Evolutionary conservation across 1,284 basidiomycete genomes (phyloP).

Genomic region (Irpex rosettiformis): DNA sequence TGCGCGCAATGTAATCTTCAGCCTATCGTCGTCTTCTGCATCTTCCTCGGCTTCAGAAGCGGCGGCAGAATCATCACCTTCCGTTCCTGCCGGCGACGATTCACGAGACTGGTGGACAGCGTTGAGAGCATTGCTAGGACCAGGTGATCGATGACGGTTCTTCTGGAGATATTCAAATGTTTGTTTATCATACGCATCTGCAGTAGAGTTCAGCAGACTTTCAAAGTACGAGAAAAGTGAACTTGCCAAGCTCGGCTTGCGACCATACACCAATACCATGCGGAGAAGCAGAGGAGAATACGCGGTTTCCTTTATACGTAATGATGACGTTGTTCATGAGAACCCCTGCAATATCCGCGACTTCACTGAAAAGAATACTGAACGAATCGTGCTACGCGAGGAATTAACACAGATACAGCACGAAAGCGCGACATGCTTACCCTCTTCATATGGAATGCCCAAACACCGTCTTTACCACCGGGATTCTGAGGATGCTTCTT

Average conservation of each 20-base stretch:
- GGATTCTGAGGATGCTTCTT: conserved; percentile 55
- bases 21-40: conserved; percentile 40
- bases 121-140: conserved; percentile 15
- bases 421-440: conserved; percentile 33
- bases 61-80: conserved; percentile 16
- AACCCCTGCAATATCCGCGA: conserved; percentile 56
- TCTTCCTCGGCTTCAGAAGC: conserved; percentile 23
- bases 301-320: conserved; percentile 51
- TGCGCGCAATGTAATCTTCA: conserved; percentile 65
- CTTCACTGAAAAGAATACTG: conserved; percentile 53
- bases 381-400: conserved; percentile 55
- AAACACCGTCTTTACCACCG: conserved; percentile 35
- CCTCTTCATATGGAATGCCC: conserved; percentile 53
- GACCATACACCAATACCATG: conserved; percentile 62
- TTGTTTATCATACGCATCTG: conserved; percentile 61
- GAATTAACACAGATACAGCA: conserved; percentile 1
- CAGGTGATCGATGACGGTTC: conserved; percentile 28
- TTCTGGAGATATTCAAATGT: conserved; percentile 60
- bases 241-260: conserved; percentile 60
- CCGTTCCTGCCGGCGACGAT: too few relatives aligned
- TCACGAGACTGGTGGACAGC: conserved; percentile 5
- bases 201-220: conserved; percentile 4
- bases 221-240: not conserved
- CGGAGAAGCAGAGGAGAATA: conserved; percentile 67
- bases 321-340: conserved; percentile 50